Base-by-base conservation (phyloP, 2,329 filamentous ascomycete species). In the Metarhizium brunneum region DNA sequence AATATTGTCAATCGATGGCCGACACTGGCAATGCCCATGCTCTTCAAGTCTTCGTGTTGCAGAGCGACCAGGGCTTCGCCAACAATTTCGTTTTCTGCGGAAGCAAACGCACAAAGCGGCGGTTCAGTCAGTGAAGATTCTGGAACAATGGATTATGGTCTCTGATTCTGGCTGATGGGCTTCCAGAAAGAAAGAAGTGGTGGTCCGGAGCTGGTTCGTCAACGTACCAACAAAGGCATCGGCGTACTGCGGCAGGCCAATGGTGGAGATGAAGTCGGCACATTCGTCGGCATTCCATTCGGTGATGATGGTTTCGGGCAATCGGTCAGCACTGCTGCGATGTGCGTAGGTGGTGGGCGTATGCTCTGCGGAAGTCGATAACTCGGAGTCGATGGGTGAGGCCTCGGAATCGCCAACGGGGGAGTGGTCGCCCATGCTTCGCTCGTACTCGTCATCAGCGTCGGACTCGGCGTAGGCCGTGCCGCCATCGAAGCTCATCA, bases 1-100 rank as follows among this genome's bases (percentile, higher is more conserved):
- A 99, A 80, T 56, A 99, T 95, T 25, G 91, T 95, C 64, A 99
- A 78, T 58, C 94, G 86, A 74, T 99, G 94, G 45, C 94, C 94
- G 50, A 96, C 90, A 73, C 92, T 97, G 60, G 79, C 78, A 61
- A 99, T 88, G 50, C 92, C 92, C 85, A 97, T 92, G 68, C 95
- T 90, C 72, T 95, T 96, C 64, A 99, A 77, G 68, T 97, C 92
- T 56, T 95, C 89, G 68, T 97, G 94, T 60, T 88, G 87, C 60
- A 99, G 76, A 45, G 90, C 90, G 56, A 96, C 84, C 59, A 99
- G 77, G 53, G 90, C 92, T 69, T 97, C 91, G 61, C 94, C 94
- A 42, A 92, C 87, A 63, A 99, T 95, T 60, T 90, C 91, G 68
- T 99, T 95, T 66, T 96, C 94, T 94, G 69, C 53, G 56, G 38